Conservation (phyloP, 192 early-diverging fungal species). For the Chytriomyces sp. region DNA sequence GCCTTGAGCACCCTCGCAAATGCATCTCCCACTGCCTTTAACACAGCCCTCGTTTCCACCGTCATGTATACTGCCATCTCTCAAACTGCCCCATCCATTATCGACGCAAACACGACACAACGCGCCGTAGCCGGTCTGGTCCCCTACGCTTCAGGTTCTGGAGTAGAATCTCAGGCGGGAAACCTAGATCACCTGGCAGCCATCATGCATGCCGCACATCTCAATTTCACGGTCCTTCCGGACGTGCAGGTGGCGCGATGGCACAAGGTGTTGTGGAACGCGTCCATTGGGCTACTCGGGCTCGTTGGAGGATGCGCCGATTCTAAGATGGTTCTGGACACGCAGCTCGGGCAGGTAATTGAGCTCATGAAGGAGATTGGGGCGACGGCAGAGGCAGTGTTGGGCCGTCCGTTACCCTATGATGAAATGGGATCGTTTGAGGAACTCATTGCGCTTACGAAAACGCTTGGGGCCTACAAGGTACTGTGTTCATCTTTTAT, state of each 20-base stretch:
- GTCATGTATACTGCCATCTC: conserved; percentile 7
- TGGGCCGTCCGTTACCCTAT: background rate
- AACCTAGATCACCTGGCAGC: background rate
- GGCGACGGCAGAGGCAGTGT: background rate
- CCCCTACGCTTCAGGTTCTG: background rate
- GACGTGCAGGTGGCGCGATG: conserved; percentile 11
- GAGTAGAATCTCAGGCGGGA: background rate
- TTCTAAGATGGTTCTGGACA: background rate
- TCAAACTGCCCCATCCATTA: background rate
- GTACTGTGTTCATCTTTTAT: background rate
- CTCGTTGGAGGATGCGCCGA: background rate
- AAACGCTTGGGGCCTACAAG: background rate
- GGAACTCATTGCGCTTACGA: background rate
- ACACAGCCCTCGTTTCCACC: background rate
- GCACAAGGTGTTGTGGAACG: conserved; percentile 13
- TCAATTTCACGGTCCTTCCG: background rate
- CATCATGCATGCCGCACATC: background rate
- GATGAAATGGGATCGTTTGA: background rate
- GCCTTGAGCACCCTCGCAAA: no score
- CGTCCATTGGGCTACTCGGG: conserved; percentile 1
- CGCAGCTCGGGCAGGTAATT: background rate
- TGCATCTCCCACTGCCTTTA: background rate
- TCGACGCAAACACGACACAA: background rate
- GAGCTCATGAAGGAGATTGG: conserved; percentile 4
- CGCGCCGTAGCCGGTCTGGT: background rate